Evolutionary conservation across 106 monocot genomes (phyloP).

Genomic region (Vanilla planifolia): DNA sequence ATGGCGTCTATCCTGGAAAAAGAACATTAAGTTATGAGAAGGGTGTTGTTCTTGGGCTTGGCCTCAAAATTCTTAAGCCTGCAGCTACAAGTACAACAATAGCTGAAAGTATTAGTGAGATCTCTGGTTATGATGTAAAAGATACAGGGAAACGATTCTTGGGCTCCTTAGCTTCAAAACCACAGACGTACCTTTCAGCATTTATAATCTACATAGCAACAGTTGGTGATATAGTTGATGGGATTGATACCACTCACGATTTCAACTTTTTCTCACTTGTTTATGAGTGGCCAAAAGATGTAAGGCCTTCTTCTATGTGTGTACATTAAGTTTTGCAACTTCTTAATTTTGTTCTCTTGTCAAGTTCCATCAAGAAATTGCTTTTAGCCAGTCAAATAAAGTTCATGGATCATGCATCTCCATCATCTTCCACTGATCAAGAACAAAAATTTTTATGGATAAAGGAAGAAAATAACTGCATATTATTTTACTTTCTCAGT

Average conservation of each 20-base stretch:
- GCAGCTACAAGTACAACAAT: constrained; percentile 13
- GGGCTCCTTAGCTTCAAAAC: constrained; percentile 50
- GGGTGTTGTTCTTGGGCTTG: constrained; percentile 68
- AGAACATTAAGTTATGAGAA: constrained; percentile 36
- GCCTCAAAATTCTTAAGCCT: constrained; percentile 42
- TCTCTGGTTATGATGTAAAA: constrained; percentile 34
- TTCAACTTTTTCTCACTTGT: constrained; percentile 97
- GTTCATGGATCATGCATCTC: no score
- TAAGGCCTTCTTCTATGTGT: constrained; percentile 25
- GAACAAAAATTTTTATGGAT: no score
- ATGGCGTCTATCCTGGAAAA: constrained; percentile 35
- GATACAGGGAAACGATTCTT: constrained; percentile 52
- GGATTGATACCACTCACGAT: constrained; percentile 93
- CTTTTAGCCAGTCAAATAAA: neutral
- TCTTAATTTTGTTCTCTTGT: neutral
- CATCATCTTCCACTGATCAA: no score
- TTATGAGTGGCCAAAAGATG: constrained; percentile 98
- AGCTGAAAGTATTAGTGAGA: constrained; percentile 27
- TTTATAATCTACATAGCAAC: constrained; percentile 96
- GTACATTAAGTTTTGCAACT: no score
- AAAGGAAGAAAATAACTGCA: no score
- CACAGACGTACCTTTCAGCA: constrained; percentile 81
- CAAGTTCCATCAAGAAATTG: neutral
- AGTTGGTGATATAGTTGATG: constrained; percentile 96
- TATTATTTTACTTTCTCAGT: no score